Conservation (phyloP, 495 filamentous ascomycete genomes). For the Apodospora peruviana region DNA sequence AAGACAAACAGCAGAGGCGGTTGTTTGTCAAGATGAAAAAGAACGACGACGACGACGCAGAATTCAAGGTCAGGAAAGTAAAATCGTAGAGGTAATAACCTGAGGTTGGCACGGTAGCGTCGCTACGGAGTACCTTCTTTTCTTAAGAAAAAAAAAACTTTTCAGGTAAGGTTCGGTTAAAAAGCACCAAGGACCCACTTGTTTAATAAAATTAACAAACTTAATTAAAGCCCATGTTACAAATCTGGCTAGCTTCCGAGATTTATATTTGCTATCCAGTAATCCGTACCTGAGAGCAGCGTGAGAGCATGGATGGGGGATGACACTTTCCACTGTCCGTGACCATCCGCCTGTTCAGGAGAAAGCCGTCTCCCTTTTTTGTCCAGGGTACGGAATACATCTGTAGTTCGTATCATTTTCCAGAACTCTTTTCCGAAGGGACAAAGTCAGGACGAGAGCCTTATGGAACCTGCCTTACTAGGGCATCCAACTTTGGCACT, state of each 20-base stretch:
- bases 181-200: constrained; percentile 7
- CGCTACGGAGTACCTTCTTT: constrained; percentile 4
- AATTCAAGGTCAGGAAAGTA: background rate
- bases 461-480: too few relatives aligned
- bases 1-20: background rate
- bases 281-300: too few relatives aligned
- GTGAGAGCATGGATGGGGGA: too few relatives aligned
- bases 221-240: constrained; percentile 21
- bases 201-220: constrained; percentile 23
- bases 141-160: constrained; percentile 14
- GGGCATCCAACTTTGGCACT: too few relatives aligned
- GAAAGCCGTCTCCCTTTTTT: too few relatives aligned
- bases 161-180: constrained; percentile 23
- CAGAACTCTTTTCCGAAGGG: too few relatives aligned
- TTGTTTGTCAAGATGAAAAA: background rate
- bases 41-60: background rate
- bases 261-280: constrained; percentile 23
- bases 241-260: constrained; percentile 21
- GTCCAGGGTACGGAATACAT: too few relatives aligned
- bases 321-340: too few relatives aligned
- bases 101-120: background rate
- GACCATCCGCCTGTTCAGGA: too few relatives aligned
- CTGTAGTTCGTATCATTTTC: too few relatives aligned
- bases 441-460: too few relatives aligned
- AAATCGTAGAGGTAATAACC: background rate